phyloP scores from a whole-genome alignment of 2,329 filamentous ascomycete species.

The Pseudogymnoascus sp. region DNA sequence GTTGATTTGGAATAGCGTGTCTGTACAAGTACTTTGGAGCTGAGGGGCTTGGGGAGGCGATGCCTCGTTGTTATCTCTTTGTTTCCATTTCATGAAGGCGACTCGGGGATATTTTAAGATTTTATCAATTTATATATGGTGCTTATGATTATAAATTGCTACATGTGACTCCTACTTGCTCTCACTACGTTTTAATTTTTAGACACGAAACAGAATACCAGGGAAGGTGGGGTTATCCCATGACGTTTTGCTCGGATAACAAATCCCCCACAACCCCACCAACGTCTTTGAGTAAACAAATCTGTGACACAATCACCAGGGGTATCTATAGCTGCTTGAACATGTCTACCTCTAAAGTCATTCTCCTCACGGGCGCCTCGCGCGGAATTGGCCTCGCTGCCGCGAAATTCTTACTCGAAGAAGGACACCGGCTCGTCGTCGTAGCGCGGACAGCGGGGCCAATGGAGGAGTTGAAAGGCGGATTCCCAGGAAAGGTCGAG shows the following conservation, averaged over 20 bases:
- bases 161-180: background rate
- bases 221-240: background rate
- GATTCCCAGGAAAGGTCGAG: slow-evolving; percentile 47
- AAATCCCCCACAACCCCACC: background rate
- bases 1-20: background rate
- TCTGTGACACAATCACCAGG: background rate
- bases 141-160: background rate
- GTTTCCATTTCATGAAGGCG: background rate
- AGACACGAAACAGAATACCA: background rate
- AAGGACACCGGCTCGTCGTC: slow-evolving; percentile 50
- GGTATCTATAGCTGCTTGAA: background rate
- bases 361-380: slow-evolving; percentile 63
- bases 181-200: background rate
- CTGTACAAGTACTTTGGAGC: background rate
- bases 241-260: background rate
- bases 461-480: slow-evolving; percentile 44
- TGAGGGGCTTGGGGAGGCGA: background rate
- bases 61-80: background rate
- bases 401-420: slow-evolving; percentile 43
- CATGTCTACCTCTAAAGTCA: slow-evolving; percentile 51
- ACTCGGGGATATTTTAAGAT: background rate
- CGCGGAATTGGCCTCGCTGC: slow-evolving; percentile 55
- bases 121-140: background rate
- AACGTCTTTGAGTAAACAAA: background rate
- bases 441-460: slow-evolving; percentile 47